A percentile compares a stretch with the other conserved stretches of the same genome.
phyloP scores from a whole-genome alignment of 306 rosid genomes.

The Hippophae rhamnoides region DNA sequence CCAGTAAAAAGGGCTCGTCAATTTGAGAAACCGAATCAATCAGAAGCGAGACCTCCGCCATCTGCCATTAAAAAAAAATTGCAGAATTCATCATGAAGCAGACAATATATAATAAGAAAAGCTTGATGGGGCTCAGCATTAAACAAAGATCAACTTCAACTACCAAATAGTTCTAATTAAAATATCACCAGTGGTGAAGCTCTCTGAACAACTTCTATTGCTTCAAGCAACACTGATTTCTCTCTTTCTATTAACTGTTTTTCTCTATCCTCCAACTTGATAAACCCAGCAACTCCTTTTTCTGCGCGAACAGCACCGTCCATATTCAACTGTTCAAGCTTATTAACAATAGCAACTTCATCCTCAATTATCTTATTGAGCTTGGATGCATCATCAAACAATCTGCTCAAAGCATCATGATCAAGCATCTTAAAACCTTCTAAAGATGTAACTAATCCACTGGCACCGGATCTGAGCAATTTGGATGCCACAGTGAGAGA shows the following conservation, averaged over 20 bases:
- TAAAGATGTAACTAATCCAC: slow-evolving; percentile 68
- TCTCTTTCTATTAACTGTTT: slow-evolving; percentile 55
- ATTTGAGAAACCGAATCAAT: slow-evolving; percentile 78
- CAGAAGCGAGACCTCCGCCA: slow-evolving; percentile 97
- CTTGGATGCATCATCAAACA: slow-evolving; percentile 30
- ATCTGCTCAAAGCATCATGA: slow-evolving; percentile 32
- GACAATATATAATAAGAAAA: slow-evolving; percentile 13
- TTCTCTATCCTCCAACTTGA: slow-evolving; percentile 68
- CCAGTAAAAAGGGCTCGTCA: slow-evolving; percentile 97
- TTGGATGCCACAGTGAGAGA: slow-evolving; percentile 37
- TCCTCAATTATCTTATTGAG: slow-evolving; percentile 20
- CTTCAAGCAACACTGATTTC: slow-evolving; percentile 60
- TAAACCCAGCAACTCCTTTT: slow-evolving; percentile 54
- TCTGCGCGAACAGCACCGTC: slow-evolving; percentile 31
- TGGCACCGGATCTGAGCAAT: slow-evolving; percentile 56
- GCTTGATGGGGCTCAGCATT: slow-evolving; percentile 15
- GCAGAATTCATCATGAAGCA: slow-evolving; percentile 27
- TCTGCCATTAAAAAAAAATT: slow-evolving; percentile 58
- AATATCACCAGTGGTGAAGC: slow-evolving; percentile 99
- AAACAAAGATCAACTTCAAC: slow-evolving; percentile 38
- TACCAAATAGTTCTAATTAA: slow-evolving; percentile 66
- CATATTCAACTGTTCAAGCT: slow-evolving; percentile 15
- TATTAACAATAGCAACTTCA: slow-evolving; percentile 11
- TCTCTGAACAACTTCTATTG: slow-evolving; percentile 60
- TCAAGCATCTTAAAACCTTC: slow-evolving; percentile 38